Base-by-base conservation (phyloP, 1,284 basidiomycete species). In the Ganoderma leucocontextum region DNA sequence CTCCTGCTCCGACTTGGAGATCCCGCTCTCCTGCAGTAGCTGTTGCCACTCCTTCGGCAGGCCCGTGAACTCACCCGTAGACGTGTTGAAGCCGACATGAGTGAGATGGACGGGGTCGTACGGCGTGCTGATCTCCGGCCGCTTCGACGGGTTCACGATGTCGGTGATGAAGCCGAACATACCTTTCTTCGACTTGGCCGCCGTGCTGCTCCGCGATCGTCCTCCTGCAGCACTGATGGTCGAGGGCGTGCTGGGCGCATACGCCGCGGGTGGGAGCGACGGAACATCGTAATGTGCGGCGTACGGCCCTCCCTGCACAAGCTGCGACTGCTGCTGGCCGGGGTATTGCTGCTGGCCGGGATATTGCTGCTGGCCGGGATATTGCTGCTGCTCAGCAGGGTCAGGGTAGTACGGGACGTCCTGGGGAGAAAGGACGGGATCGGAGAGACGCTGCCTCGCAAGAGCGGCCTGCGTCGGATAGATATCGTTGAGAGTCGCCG, bases 81-180 rank as follows among this genome's bases (percentile, higher is more conserved):
- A 97, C 41, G 95, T 96, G 82, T 99, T 98, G 89, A 99, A 99
- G 70, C 97, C 98, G 78, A 99, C 98, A 78, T 99, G 98, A 0
- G 97, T 99, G 74, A 99, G 91, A 83, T 99, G 98, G 49, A 99
- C 97, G n/a, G 98, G 98, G 81, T 99, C 98, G 80, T 98, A 99
- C 1, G 96, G 97, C 2, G 96, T 98, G 74, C 95, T 97, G 83
- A 99, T 99, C 82, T 98, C 96, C 22, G 92, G 92, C 53, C 94
- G 89, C 83, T 95, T 96, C 33, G 75, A 76, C 69, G 65, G 77
- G 72, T 76, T 78, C 60, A 75, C 67, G 73, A 97, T 89, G 74
- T 95, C 94, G 55, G 88, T 86, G 86, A 94, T 91, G 80, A 93
- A 91, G 42, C 89, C 88, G 60, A 94, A 82, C 78, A 94, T 87